Evolutionary conservation across 352 stramenopile species (phyloP).

Genomic region (Globisporangium spinosum): DNA sequence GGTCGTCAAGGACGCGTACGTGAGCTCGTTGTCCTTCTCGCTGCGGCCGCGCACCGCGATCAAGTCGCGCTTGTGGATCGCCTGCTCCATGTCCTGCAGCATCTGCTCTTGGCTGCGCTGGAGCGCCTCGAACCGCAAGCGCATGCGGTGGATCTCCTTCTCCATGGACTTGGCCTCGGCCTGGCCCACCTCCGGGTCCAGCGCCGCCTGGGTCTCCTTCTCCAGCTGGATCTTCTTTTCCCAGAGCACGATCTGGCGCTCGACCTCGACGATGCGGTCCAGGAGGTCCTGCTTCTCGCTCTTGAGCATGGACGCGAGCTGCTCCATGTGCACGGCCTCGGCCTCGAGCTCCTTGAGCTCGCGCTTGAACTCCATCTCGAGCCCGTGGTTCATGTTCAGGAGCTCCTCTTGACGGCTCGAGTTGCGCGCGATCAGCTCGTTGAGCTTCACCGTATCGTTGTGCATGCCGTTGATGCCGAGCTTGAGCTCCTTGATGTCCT

Average conservation of each 20-base stretch:
- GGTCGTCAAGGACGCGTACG: slow-evolving; percentile 79
- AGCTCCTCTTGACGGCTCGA: slow-evolving; percentile 70
- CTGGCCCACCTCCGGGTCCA: slow-evolving; percentile 91
- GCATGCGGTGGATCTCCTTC: slow-evolving; percentile 95
- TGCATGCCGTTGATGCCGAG: slow-evolving; percentile 80
- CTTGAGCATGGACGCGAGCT: slow-evolving; percentile 67
- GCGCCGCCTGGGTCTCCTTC: slow-evolving; percentile 92
- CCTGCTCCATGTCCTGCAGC: slow-evolving; percentile 93
- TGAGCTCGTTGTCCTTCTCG: slow-evolving; percentile 82
- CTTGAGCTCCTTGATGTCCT: slow-evolving; percentile 83
- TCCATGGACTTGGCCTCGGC: slow-evolving; percentile 91
- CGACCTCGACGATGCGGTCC: slow-evolving; percentile 88
- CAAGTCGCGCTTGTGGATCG: slow-evolving; percentile 91
- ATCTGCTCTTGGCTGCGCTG: slow-evolving; percentile 91
- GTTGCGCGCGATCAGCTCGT: slow-evolving; percentile 91
- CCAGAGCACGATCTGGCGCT: slow-evolving; percentile 93
- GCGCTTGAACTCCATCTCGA: slow-evolving; percentile 89
- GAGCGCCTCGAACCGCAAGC: slow-evolving; percentile 87
- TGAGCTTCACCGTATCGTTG: slow-evolving; percentile 90
- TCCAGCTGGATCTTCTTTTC: slow-evolving; percentile 97
- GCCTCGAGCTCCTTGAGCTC: slow-evolving; percentile 91
- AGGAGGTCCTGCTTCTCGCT: slow-evolving; percentile 85
- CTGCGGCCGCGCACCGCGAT: slow-evolving; percentile 88
- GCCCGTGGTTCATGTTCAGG: slow-evolving; percentile 82
- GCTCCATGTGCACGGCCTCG: slow-evolving; percentile 68